Percentiles rank a stretch among this genome's conserved stretches.
Conservation (phyloP, 1,139 yeast species). For the Saccharomycopsis hybrid region DNA sequence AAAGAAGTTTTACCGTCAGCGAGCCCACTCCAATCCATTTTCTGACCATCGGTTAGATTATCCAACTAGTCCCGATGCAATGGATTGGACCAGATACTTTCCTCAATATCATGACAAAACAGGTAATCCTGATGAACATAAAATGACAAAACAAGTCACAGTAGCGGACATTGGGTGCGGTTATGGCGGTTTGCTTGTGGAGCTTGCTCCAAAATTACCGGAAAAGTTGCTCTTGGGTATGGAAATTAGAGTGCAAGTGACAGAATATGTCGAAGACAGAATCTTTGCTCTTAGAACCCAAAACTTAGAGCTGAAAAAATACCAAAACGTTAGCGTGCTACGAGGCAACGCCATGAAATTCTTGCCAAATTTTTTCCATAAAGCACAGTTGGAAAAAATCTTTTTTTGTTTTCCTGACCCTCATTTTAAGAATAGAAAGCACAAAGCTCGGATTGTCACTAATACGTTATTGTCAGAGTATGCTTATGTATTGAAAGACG, state of each 20-base stretch:
- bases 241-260: slow-evolving; percentile 97
- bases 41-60: slow-evolving; percentile 91
- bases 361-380: slow-evolving; percentile 83
- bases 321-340: slow-evolving; percentile 80
- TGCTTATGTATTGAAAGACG: slow-evolving; percentile 82
- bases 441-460: slow-evolving; percentile 93
- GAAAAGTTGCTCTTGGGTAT: slow-evolving; percentile 75
- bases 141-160: slow-evolving; percentile 55
- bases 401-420: slow-evolving; percentile 99
- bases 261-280: slow-evolving; percentile 93
- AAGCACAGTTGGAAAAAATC: slow-evolving; percentile 78
- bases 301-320: slow-evolving; percentile 32
- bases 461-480: slow-evolving; percentile 83
- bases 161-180: slow-evolving; percentile 98
- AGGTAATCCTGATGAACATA: slow-evolving; percentile 19
- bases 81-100: slow-evolving; percentile 81
- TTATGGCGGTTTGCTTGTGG: slow-evolving; percentile 84
- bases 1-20: slow-evolving; percentile 86
- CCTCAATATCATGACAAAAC: slow-evolving; percentile 48
- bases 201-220: slow-evolving; percentile 73
- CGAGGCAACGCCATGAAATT: slow-evolving; percentile 98
- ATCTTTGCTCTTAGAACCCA: slow-evolving; percentile 78
- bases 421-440: slow-evolving; percentile 94
- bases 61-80: slow-evolving; percentile 69
- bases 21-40: slow-evolving; percentile 97